Conservation (phyloP, 2,329 filamentous ascomycete genomes). For the Epicoccum sorghinum region DNA sequence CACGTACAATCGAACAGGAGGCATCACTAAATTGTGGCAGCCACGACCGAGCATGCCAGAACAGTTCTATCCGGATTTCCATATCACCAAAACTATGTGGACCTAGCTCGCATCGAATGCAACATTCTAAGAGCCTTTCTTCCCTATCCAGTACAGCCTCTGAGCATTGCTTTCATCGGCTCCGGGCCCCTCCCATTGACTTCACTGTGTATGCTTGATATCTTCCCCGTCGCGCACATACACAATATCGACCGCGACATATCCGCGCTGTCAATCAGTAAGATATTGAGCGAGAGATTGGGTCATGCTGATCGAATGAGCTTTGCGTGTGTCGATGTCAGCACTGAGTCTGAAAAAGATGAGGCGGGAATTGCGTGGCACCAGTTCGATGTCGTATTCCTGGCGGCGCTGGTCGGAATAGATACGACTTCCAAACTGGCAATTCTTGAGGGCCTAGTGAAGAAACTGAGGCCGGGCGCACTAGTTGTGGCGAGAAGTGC, state of each 20-base stretch:
- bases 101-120: slow-evolving; percentile 56
- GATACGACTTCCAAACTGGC: slow-evolving; percentile 51
- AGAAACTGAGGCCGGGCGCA: slow-evolving; percentile 50
- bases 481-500: slow-evolving; percentile 57
- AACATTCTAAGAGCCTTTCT: slow-evolving; percentile 49
- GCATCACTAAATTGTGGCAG: background rate
- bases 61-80: slow-evolving; percentile 51
- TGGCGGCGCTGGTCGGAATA: slow-evolving; percentile 58
- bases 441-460: slow-evolving; percentile 47
- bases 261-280: slow-evolving; percentile 45
- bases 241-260: slow-evolving; percentile 53
- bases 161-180: slow-evolving; percentile 56
- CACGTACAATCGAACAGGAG: no score
- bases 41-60: background rate
- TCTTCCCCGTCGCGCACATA: slow-evolving; percentile 40
- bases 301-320: slow-evolving; percentile 43
- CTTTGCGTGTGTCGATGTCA: slow-evolving; percentile 48
- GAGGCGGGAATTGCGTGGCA: slow-evolving; percentile 29
- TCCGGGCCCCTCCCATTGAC: slow-evolving; percentile 59
- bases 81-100: slow-evolving; percentile 58
- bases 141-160: slow-evolving; percentile 21
- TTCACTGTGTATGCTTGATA: slow-evolving; percentile 52
- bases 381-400: slow-evolving; percentile 55
- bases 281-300: slow-evolving; percentile 39
- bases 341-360: background rate